Conservation (phyloP, 495 filamentous ascomycete species). For the Talaromyces borbonicus region DNA sequence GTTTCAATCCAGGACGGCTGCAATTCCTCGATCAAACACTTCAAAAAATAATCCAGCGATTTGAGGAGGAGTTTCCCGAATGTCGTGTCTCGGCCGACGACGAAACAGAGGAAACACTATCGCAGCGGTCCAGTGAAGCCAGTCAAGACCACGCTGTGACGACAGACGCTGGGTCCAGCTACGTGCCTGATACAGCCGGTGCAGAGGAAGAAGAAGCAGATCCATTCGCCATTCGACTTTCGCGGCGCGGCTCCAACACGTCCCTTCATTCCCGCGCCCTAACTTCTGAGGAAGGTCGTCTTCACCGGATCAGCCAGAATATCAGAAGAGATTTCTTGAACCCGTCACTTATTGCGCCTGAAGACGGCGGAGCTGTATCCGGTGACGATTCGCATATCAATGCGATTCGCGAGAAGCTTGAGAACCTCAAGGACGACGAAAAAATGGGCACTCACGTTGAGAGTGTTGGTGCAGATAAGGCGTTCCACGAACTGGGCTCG, state of each 20-base stretch:
- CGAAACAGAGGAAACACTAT: neutral
- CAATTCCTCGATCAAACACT: conserved; percentile 86
- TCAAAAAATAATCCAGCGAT: conserved; percentile 82
- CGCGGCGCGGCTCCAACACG: conserved; percentile 66
- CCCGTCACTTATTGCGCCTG: conserved; percentile 26
- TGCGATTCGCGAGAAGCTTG: conserved; percentile 49
- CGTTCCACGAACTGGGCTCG: conserved; percentile 50
- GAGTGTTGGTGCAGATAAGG: conserved; percentile 43
- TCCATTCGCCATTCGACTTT: conserved; percentile 41
- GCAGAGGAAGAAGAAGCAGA: conserved; percentile 40
- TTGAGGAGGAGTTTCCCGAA: conserved; percentile 93
- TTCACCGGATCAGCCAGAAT: conserved; percentile 75
- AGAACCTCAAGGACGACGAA: conserved; percentile 51
- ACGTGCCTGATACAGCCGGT: conserved; percentile 24
- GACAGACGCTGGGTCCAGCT: conserved; percentile 23
- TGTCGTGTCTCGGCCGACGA: conserved; percentile 44
- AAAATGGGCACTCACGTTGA: conserved; percentile 45
- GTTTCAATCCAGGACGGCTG: conserved; percentile 50
- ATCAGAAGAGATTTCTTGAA: conserved; percentile 61
- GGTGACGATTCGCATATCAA: conserved; percentile 47
- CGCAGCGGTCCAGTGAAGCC: conserved; percentile 30
- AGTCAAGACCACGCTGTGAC: conserved; percentile 24
- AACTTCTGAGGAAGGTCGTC: conserved; percentile 78
- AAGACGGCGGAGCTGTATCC: conserved; percentile 27
- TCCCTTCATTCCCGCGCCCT: conserved; percentile 70